Conservation (phyloP, 345 rosid genomes). For the Atalantia buxifolia region DNA sequence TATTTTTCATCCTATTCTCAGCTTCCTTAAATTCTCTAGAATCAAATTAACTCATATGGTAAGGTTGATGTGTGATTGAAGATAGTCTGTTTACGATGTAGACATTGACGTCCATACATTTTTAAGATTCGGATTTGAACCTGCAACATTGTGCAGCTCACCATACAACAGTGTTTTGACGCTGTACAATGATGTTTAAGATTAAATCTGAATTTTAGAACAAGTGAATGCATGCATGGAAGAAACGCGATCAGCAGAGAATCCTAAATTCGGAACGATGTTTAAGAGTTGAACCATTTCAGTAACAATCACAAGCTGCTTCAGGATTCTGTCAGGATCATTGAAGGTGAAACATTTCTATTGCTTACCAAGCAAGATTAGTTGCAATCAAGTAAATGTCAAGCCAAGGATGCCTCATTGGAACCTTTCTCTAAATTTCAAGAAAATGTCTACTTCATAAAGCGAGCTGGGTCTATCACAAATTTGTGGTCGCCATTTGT, state of each 20-base stretch:
- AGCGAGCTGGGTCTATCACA: not conserved
- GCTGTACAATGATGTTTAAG: too few relatives aligned
- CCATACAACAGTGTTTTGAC: too few relatives aligned
- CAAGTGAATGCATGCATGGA: too few relatives aligned
- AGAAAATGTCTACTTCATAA: not conserved
- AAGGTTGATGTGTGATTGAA: too few relatives aligned
- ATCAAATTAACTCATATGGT: not conserved
- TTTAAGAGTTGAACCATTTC: not conserved
- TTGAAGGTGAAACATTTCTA: not conserved
- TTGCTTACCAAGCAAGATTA: not conserved
- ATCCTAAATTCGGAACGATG: not conserved
- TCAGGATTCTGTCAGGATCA: not conserved
- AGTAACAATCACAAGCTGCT: not conserved
- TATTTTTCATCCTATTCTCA: not conserved
- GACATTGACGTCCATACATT: too few relatives aligned
- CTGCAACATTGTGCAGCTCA: too few relatives aligned
- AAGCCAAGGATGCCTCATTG: not conserved
- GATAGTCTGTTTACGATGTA: too few relatives aligned
- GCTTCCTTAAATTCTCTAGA: not conserved
- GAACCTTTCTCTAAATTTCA: not conserved
- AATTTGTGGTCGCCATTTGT: not conserved
- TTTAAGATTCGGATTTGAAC: too few relatives aligned
- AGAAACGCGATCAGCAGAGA: not conserved
- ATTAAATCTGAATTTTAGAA: too few relatives aligned
- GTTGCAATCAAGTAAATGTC: not conserved